Percentiles rank a stretch among this genome's conserved stretches.
Evolutionary conservation across 768 basidiomycete species (phyloP).

Genomic region (Serendipita sp.): DNA sequence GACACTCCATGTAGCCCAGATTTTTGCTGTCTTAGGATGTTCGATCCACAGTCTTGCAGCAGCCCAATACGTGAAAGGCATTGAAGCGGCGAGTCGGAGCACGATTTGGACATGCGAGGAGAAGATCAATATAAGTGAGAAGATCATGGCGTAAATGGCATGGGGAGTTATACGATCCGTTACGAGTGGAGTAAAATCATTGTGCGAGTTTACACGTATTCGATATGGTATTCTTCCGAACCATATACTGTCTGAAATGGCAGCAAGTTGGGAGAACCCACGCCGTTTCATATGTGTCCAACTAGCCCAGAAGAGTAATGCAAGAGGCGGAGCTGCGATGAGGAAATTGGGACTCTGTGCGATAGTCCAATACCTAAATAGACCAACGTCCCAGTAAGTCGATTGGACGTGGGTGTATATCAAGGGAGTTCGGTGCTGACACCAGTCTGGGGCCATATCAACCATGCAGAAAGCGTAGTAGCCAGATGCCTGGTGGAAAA

Average conservation of each 20-base stretch:
- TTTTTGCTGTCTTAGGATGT: slow-evolving; percentile 18
- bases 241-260: neutral
- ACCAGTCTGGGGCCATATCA: slow-evolving; percentile 39
- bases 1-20: slow-evolving; percentile 65
- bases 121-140: slow-evolving; percentile 51
- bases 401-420: slow-evolving; percentile 72
- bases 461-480: slow-evolving; percentile 48
- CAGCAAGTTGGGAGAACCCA: neutral
- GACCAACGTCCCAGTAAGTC: slow-evolving; percentile 75
- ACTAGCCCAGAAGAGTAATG: slow-evolving; percentile 29
- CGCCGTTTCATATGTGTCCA: slow-evolving; percentile 12
- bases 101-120: slow-evolving; percentile 78
- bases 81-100: slow-evolving; percentile 54
- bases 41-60: slow-evolving; percentile 49
- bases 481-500: slow-evolving; percentile 50
- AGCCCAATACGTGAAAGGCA: slow-evolving; percentile 78
- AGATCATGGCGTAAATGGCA: slow-evolving; percentile 51
- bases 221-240: neutral
- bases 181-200: slow-evolving; percentile 19
- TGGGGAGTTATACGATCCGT: slow-evolving; percentile 41
- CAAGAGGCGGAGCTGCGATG: slow-evolving; percentile 55
- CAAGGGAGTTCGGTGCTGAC: slow-evolving; percentile 38
- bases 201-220: slow-evolving; percentile 5
- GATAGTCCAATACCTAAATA: slow-evolving; percentile 72
- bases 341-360: slow-evolving; percentile 80